Evolutionary conservation across 495 filamentous ascomycete genomes (phyloP).

Genomic region (Lophiotrema nucula): DNA sequence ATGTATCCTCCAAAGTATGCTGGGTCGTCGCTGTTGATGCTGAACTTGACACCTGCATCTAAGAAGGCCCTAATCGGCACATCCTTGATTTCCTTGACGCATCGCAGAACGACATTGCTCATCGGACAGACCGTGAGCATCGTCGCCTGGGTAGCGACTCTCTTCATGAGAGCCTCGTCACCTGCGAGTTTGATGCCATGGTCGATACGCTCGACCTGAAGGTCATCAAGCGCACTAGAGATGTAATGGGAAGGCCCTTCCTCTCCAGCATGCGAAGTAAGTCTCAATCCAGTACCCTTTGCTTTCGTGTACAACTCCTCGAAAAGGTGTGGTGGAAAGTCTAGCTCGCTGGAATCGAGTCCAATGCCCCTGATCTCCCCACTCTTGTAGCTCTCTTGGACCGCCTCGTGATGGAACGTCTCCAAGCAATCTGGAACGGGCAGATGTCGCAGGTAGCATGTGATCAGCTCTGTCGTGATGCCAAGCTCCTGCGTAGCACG

Average conservation of each 20-base stretch:
- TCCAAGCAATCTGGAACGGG: constrained; percentile 53
- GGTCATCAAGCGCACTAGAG: constrained; percentile 56
- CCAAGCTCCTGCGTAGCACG: constrained; percentile 63
- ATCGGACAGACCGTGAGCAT: constrained; percentile 71
- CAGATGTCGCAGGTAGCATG: constrained; percentile 70
- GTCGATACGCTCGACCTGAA: constrained; percentile 64
- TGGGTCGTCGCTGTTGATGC: constrained; percentile 60
- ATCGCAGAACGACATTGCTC: constrained; percentile 67
- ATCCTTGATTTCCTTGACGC: constrained; percentile 55
- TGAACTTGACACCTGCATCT: constrained; percentile 53
- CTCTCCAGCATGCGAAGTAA: constrained; percentile 73
- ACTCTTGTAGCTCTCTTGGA: constrained; percentile 51
- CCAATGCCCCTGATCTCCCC: constrained; percentile 63
- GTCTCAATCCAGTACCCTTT: constrained; percentile 48
- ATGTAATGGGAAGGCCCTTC: constrained; percentile 71
- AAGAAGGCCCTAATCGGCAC: constrained; percentile 65
- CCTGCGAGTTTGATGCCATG: constrained; percentile 68
- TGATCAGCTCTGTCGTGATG: constrained; percentile 61
- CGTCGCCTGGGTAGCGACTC: constrained; percentile 54
- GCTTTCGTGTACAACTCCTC: constrained; percentile 58
- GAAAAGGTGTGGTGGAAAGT: constrained; percentile 64
- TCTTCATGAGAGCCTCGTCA: constrained; percentile 57
- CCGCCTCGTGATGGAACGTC: constrained; percentile 51
- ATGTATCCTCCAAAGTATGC: constrained; percentile 81
- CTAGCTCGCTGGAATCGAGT: constrained; percentile 64